Conservation (phyloP, 1,284 basidiomycete genomes). For the Neotropicomus parvogracilis region DNA sequence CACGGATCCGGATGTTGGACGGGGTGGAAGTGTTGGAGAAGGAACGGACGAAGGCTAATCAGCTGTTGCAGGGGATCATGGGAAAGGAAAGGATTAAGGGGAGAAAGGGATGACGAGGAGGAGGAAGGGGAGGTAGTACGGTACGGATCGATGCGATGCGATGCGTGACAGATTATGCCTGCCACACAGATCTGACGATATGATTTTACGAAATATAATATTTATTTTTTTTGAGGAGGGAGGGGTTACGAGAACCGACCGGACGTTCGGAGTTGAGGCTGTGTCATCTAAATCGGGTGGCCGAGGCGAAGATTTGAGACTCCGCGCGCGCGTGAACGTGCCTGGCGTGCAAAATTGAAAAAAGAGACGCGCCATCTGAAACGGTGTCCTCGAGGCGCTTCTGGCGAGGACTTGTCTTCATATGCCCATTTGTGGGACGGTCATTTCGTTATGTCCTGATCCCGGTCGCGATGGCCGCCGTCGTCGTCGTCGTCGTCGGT, state of each 20-base stretch:
- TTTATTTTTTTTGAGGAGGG: background rate
- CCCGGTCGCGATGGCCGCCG: slow-evolving; percentile 32
- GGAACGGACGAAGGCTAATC: slow-evolving; percentile 77
- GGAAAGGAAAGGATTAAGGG: slow-evolving; percentile 37
- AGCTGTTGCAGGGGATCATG: slow-evolving; percentile 60
- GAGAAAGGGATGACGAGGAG: slow-evolving; percentile 18
- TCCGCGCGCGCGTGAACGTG: slow-evolving; percentile 27
- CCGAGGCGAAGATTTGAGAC: slow-evolving; percentile 17
- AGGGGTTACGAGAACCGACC: slow-evolving; percentile 19
- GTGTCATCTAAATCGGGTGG: slow-evolving; percentile 27
- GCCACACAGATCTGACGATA: slow-evolving; percentile 11
- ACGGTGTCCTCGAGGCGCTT: slow-evolving; percentile 28
- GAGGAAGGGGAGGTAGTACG: slow-evolving; percentile 15
- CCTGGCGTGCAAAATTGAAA: slow-evolving; percentile 27
- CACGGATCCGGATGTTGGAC: slow-evolving; percentile 68
- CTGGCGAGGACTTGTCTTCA: slow-evolving; percentile 9
- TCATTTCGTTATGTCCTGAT: slow-evolving; percentile 19
- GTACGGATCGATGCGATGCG: slow-evolving; percentile 5
- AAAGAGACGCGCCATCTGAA: slow-evolving; percentile 31
- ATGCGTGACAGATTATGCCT: slow-evolving; percentile 1
- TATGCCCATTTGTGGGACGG: slow-evolving; percentile 24
- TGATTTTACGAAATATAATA: slow-evolving; percentile 12
- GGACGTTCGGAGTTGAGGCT: slow-evolving; percentile 22
- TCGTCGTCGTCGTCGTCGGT: no score
- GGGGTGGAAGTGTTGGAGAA: slow-evolving; percentile 76